Base-by-base conservation (phyloP, 176 grass and related monocot species). In the Oryza rufipogon region DNA sequence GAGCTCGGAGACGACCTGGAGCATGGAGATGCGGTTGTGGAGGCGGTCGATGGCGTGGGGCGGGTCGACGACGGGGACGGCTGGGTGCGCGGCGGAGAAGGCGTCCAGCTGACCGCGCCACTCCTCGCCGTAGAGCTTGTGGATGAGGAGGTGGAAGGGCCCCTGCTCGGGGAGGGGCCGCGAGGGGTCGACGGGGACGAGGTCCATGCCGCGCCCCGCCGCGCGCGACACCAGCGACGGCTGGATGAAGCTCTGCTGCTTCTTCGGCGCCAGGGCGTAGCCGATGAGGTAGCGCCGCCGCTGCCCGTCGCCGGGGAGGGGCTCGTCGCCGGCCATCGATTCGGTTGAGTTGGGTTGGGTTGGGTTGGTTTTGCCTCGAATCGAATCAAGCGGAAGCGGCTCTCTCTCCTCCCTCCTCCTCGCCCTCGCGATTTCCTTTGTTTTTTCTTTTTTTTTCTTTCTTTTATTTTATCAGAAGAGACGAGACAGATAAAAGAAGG, bases 21-120 rank as follows among this genome's bases (percentile, higher is more conserved):
- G 92, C 93, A 98, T 98, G 85, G 96, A 92, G 85, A 95, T 93
- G 86, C 96, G 93, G 83, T 95, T 92, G 89, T 89, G 93, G 85
- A 95, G 89, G 91, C 93, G 87, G 89, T 95, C 93, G 85, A 98
- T 98, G 61, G 92, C 90, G 78, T 74, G 81, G 15, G 81, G 90
- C 46, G 81, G 90, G 77, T 97, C 95, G 66, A 97, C 75, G 68
- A 97, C 48, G 63, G 86, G 89, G 68, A 93, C 80, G 23, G 38
- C 64, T 4, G 92, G 95, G 83, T 95, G 67, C 56, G 15, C 48
- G 14, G 90, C 33, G 49, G 92, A 66, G 84, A 95, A 93, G 67
- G 86, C 88, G 56, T 92, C 71, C 38, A 97, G 92, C 81, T 95
- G 87, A 20, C 88, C 85, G 68, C 88, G 88, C 95, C 92, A 97